These are phyloP conservation scores for Sarocladium brachiariae DNA, from an alignment of 2,329 filamentous ascomycete species.

Conservation along the genomic window DNA sequence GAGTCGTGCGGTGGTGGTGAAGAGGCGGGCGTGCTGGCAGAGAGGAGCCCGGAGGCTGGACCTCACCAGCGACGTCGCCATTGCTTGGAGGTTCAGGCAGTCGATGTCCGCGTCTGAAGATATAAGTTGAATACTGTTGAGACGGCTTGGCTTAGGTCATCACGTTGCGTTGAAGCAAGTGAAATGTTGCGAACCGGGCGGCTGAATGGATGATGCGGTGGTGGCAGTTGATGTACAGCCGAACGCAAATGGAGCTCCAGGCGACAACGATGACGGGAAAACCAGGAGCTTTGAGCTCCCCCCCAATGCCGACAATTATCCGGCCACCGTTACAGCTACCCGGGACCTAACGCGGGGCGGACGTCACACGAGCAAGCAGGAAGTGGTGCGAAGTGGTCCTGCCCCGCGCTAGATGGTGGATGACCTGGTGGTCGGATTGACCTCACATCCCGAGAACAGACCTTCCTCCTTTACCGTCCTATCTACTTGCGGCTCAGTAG, in stretches of 20 bases:
- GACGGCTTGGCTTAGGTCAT: constrained; percentile 2
- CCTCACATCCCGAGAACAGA: not conserved
- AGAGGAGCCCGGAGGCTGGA: constrained; percentile 9
- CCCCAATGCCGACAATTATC: constrained; percentile 9
- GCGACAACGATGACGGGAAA: constrained; percentile 6
- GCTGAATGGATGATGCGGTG: not conserved
- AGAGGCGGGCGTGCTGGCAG: constrained; percentile 18
- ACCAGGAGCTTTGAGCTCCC: constrained; percentile 4
- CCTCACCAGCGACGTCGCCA: constrained; percentile 9
- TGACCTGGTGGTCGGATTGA: not conserved
- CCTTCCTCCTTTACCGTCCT: not conserved
- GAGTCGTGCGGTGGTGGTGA: constrained; percentile 20
- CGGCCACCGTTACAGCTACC: constrained; percentile 2
- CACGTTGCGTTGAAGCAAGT: not conserved
- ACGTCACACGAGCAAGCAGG: constrained; percentile 5
- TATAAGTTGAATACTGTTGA: not conserved
- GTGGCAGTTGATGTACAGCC: not conserved
- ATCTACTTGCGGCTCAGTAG: not conserved
- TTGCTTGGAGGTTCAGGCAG: not conserved
- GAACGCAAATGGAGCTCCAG: not conserved
- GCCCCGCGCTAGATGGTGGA: constrained; percentile 7
- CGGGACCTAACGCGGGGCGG: constrained; percentile 1
- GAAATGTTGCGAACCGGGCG: not conserved
- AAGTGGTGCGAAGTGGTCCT: not conserved
- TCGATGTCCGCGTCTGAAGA: not conserved